Percentiles rank a stretch among this genome's conserved stretches.
Evolutionary conservation across 108 stramenopile genomes (phyloP).

Genomic region (Craspedostauros australis): DNA sequence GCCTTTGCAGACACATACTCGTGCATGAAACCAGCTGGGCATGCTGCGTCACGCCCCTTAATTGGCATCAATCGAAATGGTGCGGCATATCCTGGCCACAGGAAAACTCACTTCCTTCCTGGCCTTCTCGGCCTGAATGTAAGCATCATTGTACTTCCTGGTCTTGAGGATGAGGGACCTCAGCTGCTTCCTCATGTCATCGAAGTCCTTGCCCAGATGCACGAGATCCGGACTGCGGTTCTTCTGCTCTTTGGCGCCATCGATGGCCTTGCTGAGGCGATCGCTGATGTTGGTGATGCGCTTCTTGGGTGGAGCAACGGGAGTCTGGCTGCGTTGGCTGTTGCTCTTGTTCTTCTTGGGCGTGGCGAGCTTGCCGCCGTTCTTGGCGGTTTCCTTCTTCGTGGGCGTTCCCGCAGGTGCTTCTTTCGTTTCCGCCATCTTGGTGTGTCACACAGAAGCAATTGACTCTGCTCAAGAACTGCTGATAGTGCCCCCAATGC

Average conservation of each 20-base stretch:
- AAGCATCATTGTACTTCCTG: conserved; percentile 1
- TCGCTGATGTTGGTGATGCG: conserved; percentile 3
- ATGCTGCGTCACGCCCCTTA: neutral
- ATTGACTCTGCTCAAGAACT: too few species aligned
- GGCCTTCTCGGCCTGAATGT: neutral
- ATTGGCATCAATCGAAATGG: neutral
- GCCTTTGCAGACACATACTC: neutral
- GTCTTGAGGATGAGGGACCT: conserved; percentile 2
- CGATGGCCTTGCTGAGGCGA: conserved; percentile 8
- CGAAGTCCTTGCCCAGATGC: conserved; percentile 11
- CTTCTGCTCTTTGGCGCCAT: conserved; percentile 5
- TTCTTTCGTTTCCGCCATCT: too few species aligned
- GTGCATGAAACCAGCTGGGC: neutral
- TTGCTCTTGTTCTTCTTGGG: too few species aligned
- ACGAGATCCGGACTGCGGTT: conserved; percentile 28
- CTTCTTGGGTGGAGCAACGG: neutral
- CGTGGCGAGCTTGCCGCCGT: too few species aligned
- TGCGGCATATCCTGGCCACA: neutral
- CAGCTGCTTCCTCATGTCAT: conserved; percentile 9
- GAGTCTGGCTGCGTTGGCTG: neutral
- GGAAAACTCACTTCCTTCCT: conserved; percentile 2
- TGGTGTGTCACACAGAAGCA: too few species aligned
- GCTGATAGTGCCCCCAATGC: too few species aligned
- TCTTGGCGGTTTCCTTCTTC: too few species aligned
- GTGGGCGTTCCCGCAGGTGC: too few species aligned